Base-by-base conservation (phyloP, 78 protist species). In the Speleostelium caveatum region DNA sequence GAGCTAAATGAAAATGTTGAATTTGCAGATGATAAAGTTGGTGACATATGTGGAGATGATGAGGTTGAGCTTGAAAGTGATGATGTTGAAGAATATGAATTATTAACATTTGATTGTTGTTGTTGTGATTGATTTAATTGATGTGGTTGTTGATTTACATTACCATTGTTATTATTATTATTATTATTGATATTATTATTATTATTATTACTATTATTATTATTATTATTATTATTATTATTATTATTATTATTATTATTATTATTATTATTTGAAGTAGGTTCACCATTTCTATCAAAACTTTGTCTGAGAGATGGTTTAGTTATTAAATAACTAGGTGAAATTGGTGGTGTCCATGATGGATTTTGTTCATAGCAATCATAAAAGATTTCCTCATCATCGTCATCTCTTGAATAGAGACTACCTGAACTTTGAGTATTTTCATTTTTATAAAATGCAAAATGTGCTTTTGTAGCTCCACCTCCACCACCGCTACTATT, bases 371-470 rank as follows among this genome's bases (percentile, higher is more conserved):
- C 90, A 49, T 66, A 49, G 7, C 58, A 22, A 59, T 83, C 90
- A 41, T 69, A 83, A 10, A 69, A 83, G 26, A 38, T 30, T 2
- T 79, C 88, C 32, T 83, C 90, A 22, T 83, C 90, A 42, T 83
- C 90, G 39, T 83, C 90, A 17, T 53, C 90, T 68, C 36, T 67
- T 32, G 90, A 83, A 42, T 83, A 83, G 14, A 83, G 56, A 58
- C 90, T 83, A 26, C 51, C 32, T 3, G 79, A 58, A 16, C 72
- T 58, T 3, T 78, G 88, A 39, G 73, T 67, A 17, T 83, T 78
- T 6, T 26, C 42, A 58, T 83, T 83, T 35, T 83, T 83, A 51
- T 83, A 83, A 21, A 76, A 17, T 14, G 41, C 16, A 5, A n/a
- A 59, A 83, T 83, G 68, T 16, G 38, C 10, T 16, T 71, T 51